These are phyloP conservation scores for Mimosa pudica DNA, from an alignment of 306 rosid genomes.

Conservation along the genomic window DNA sequence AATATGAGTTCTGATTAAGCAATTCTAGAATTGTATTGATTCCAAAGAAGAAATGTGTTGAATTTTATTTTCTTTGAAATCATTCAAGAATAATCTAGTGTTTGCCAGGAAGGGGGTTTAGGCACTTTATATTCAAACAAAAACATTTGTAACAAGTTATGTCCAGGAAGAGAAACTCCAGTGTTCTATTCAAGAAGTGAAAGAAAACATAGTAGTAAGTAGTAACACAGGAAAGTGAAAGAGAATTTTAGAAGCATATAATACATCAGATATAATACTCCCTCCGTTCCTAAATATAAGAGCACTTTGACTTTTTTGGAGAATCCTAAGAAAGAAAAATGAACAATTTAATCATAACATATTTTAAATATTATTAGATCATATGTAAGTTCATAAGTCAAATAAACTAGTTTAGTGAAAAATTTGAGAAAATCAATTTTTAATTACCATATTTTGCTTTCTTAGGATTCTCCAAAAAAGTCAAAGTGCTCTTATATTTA, in stretches of 20 bases:
- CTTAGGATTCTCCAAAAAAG: no score
- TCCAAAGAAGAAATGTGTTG: background rate
- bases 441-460: no score
- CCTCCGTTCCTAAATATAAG: no score
- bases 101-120: background rate
- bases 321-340: no score
- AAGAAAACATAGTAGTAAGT: background rate
- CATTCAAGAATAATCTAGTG: background rate
- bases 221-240: background rate
- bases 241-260: background rate
- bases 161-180: background rate
- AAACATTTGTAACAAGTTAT: background rate
- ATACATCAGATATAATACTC: no score
- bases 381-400: no score
- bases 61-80: background rate
- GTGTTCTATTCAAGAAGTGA: constrained; percentile 18
- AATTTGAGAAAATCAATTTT: no score
- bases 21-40: background rate
- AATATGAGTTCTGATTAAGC: background rate
- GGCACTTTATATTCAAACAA: background rate
- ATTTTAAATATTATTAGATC: no score
- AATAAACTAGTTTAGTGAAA: no score
- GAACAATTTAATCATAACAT: no score
- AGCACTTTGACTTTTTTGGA: no score
- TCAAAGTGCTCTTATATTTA: no score